A percentile compares a stretch with the other conserved stretches of the same genome.
Evolutionary conservation across 1,139 yeast species (phyloP).

Genomic region (Geotrichum restrictum): DNA sequence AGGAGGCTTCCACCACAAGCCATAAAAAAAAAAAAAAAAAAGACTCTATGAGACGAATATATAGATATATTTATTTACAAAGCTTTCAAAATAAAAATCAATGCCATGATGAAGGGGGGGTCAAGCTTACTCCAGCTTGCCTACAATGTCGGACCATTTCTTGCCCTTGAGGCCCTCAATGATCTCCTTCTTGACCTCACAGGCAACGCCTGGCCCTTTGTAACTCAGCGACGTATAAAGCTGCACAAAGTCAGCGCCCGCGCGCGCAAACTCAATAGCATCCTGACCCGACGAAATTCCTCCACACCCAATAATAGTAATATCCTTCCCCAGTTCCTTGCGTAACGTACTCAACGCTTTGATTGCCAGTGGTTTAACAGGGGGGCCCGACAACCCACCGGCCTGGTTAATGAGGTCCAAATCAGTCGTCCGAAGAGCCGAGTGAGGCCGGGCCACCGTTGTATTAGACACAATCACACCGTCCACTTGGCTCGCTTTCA

Average conservation of each 20-base stretch:
- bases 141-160: constrained; percentile 62
- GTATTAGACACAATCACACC: constrained; percentile 93
- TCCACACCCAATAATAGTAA: constrained; percentile 89
- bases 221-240: constrained; percentile 88
- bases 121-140: too few relatives aligned
- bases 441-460: constrained; percentile 72
- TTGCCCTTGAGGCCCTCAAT: constrained; percentile 64
- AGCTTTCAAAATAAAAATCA: background rate
- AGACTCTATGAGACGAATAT: background rate
- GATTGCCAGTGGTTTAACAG: constrained; percentile 77
- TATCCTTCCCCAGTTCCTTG: constrained; percentile 66
- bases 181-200: constrained; percentile 72
- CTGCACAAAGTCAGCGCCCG: constrained; percentile 88
- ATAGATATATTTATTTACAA: constrained; percentile 2
- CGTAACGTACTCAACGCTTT: constrained; percentile 66
- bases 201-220: constrained; percentile 85
- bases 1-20: background rate
- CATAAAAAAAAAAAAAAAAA: too few relatives aligned
- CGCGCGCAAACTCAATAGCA: constrained; percentile 85
- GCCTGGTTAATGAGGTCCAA: constrained; percentile 48
- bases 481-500: constrained; percentile 72
- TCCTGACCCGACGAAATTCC: constrained; percentile 83
- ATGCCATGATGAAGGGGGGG: background rate
- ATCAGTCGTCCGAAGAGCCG: constrained; percentile 48
- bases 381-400: constrained; percentile 91